Evolutionary conservation across 257 asterid genomes (phyloP), one percentile per base, ranked within the genome.

Genomic region (Linaria vulgaris): DNA sequence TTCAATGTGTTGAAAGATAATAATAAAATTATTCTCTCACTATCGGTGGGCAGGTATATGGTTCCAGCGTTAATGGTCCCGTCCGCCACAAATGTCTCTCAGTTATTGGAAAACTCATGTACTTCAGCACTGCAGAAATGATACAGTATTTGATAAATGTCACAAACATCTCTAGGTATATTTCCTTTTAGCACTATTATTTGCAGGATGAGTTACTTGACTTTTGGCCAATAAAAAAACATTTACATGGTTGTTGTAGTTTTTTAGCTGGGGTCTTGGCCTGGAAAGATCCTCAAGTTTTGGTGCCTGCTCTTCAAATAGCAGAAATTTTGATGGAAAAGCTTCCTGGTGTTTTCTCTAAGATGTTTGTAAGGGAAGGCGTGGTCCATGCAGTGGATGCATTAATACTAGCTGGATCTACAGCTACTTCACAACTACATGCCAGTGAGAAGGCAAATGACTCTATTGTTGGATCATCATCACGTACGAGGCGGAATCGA

Each of bases 61-160:
- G 96, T 56, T 85, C 99, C 76, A 92, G 99, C 72, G 99, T 92
- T 24, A 92, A 87, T 77, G 88, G 91, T 74, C 91, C 94, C 64
- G 97, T 92, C 64, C 97, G 99, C 59, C 92, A 92, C 80, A 89
- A 85, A 79, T 92, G 99, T 70, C 95, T 92, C 61, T 85, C 97
- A 14, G 97, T 81, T 57, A 89, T 89, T 13, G 97, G 95, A 37
- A 89, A 92, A 71, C 91, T 89, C 63, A 87, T 92, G 99, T 89
- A 87, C 79, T 92, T 92, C 79, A 85, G 99, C 80, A 25, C 87
- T 38, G 82, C 96, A 14, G 95, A 87, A 79, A 79, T 80, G 94
- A 92, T 92, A 64, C 90, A 87, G 38, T 85, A 88, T 66, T 74
- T 92, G 60, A 76, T 78, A 62, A 92, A 76, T 55, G 79, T 45